Conservation (phyloP, 306 rosid species). For the Begonia masoniana region DNA sequence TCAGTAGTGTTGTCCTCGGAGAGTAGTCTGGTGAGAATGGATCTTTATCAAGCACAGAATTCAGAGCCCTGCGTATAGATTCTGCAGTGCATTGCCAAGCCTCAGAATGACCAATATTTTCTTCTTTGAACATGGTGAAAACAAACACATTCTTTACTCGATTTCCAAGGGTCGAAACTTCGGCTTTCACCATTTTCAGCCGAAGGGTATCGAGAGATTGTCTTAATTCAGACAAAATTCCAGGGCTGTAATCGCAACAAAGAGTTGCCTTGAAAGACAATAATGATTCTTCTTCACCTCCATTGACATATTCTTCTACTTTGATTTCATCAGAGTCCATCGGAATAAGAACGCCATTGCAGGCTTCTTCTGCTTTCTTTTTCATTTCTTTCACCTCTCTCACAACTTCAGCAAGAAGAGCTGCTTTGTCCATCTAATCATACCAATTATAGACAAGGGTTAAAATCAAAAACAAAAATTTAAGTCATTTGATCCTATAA, state of each 20-base stretch:
- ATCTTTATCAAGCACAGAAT: conserved; percentile 52
- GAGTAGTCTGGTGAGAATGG: conserved; percentile 46
- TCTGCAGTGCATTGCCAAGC: conserved; percentile 29
- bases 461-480: not conserved
- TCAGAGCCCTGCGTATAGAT: conserved; percentile 41
- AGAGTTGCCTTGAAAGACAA: conserved; percentile 47
- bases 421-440: conserved; percentile 78
- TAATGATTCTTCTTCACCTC: conserved; percentile 23
- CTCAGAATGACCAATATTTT: conserved; percentile 12
- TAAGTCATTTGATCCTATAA: not conserved
- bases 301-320: conserved; percentile 35
- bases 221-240: conserved; percentile 56
- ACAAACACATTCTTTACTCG: conserved; percentile 50
- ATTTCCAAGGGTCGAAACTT: conserved; percentile 63
- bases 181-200: conserved; percentile 42
- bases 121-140: conserved; percentile 30
- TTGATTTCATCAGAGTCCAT: conserved; percentile 65
- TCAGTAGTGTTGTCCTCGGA: conserved; percentile 33
- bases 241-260: conserved; percentile 57
- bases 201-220: conserved; percentile 49
- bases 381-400: conserved; percentile 61
- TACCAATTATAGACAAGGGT: conserved; percentile 9
- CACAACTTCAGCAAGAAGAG: conserved; percentile 62
- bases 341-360: conserved; percentile 55
- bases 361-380: conserved; percentile 56